Base-by-base conservation (phyloP, 179 eudicot genomes). In the Silene vulgaris region DNA sequence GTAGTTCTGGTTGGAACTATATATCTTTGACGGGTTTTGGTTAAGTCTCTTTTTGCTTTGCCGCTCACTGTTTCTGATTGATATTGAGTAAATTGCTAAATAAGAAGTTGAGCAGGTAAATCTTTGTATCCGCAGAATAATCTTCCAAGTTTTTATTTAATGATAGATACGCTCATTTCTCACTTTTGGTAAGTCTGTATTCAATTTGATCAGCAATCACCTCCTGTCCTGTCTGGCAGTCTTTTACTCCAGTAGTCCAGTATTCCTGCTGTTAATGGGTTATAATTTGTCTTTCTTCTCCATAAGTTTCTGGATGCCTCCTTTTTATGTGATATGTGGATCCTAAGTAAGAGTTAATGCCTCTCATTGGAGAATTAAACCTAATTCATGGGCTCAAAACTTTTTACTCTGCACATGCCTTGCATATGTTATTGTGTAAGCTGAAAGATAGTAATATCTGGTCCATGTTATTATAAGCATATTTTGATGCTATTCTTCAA, bases 131-230 rank as follows among this genome's bases (percentile, higher is more conserved):
- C 1, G 28, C 71, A 19, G 29, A 7, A 37, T 17, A 17, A 7
- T 35, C 45, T 37, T 11, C 17, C 14, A 28, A 20, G 1, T 37
- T 37, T 17, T 37, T 67, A 40, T 30, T 6, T 68, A 4, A 48
- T 19, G 19, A 54, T 75, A 5, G 13, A 48, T 63, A 61, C 66
- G 11, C 20, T 66, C 52, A n/a, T 43, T 66, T 26, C 17, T 64
- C 48, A 48, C 48, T 74, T 35, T 35, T 26, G 26, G 54, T 67
- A 23, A 35, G 5, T n/a, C 54, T 67, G 52, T 11, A 23, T 63
- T 7, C 52, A 17, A 17, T 67, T 67, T 40, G 52, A 19, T 67
- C 19, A 67, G 26, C 26, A 48, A 67, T 67, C 71, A 65, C 45
- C 20, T 16, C 48, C 17, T 67, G 17, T 67, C 17, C 54, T 37